phyloP scores from a whole-genome alignment of 768 basidiomycete genomes.

The Inosperma sp. region DNA sequence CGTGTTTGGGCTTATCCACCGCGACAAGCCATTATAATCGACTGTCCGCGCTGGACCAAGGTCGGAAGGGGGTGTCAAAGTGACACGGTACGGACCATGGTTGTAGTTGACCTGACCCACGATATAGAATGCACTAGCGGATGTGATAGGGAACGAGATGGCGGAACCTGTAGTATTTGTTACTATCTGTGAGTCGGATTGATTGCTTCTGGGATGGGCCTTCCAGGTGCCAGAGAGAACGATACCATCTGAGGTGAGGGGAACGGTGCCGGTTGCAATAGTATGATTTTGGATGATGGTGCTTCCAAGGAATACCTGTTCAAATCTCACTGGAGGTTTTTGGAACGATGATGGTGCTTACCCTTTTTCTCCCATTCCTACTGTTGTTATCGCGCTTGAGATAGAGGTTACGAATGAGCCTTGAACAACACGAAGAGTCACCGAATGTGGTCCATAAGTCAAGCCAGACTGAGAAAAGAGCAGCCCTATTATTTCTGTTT shows the following conservation, averaged over 20 bases:
- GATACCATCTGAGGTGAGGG: background rate
- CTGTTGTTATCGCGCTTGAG: background rate
- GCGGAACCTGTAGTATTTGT: constrained; percentile 3
- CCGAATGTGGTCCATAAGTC: background rate
- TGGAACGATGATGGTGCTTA: background rate
- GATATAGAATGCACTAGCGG: constrained; percentile 12
- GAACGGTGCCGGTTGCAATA: background rate
- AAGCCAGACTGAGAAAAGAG: background rate
- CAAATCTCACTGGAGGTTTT: no score
- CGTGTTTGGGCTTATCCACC: constrained; percentile 2
- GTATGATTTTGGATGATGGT: background rate
- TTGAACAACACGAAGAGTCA: background rate
- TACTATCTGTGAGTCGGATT: background rate
- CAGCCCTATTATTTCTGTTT: background rate
- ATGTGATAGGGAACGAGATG: constrained; percentile 8
- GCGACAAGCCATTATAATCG: constrained; percentile 9
- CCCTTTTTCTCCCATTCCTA: constrained; percentile 1
- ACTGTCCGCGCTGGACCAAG: background rate
- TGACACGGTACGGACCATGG: constrained; percentile 7
- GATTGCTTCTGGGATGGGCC: background rate
- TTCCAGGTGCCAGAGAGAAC: background rate
- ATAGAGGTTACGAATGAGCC: background rate
- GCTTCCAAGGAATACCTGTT: no score
- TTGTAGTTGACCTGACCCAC: constrained; percentile 10
- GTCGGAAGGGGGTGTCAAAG: constrained; percentile 9